Base-by-base conservation (phyloP, 202 grass and related monocot species). In the Setaria italica region DNA sequence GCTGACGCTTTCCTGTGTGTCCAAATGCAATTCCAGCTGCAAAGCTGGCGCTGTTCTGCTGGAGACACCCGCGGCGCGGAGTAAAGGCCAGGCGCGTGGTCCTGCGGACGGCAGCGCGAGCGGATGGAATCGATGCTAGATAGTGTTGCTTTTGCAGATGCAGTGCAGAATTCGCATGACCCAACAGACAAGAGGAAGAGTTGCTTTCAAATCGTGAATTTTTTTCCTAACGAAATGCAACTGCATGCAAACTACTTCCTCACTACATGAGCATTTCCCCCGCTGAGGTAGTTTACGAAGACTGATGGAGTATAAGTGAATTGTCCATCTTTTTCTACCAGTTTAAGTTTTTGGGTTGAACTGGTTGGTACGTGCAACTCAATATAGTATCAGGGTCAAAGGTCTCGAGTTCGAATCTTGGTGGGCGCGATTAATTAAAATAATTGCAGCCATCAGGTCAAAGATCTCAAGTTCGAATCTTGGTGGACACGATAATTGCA, bases 21-120 rank as follows among this genome's bases (percentile, higher is more conserved):
- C 65, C 64, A 78, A 53, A 67, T 82, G 82, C 89, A 82, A 82
- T 82, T 88, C 89, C 82, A 91, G 89, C 77, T 88, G 4, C 82
- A 88, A 88, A 88, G 82, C 82, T 58, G 48, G 29, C 71, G 48
- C 30, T 60, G 77, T 81, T 88, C 47, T 6, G 64, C 82, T 54
- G 82, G 70, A 53, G n/a, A 88, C 49, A 88, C 49, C 15, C 5
- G 70, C 77, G 7, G 81, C 5, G 70, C 77, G 7, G 81, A 81
- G 77, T 77, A 85, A 85, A 20, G 30, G 33, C 11, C 21, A 17
- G 49, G 48, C 47, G 55, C 42, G 77, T 81, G 76, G 68, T 74
- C 89, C 57, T 33, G 29, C 62, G 11, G 25, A 33, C 6, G 30
- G 1, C 41, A 35, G 19, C 79, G 37, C 19, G 4, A 30, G 25